Evolutionary conservation across 2,329 filamentous ascomycete species (phyloP).

Genomic region (Trichoderma breve): DNA sequence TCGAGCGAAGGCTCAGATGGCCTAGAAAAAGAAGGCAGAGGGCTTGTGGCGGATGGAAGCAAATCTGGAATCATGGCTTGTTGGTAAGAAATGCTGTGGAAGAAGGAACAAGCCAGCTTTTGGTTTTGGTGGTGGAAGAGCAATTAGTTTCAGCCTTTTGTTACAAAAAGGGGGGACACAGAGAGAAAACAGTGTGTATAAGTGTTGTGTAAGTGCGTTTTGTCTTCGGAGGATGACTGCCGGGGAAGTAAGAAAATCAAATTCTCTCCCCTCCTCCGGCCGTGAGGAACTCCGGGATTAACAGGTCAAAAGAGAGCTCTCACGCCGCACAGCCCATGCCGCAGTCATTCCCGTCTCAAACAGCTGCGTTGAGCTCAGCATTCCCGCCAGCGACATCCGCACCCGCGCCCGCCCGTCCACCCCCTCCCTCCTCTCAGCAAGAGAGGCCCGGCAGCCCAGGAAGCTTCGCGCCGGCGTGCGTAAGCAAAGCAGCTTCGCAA

Average conservation of each 20-base stretch:
- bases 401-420: slow-evolving; percentile 31
- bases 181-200: not conserved
- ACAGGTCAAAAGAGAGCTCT: slow-evolving; percentile 24
- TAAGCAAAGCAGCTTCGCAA: slow-evolving; percentile 43
- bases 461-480: slow-evolving; percentile 32
- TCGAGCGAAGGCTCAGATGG: slow-evolving; percentile 67
- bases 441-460: slow-evolving; percentile 44
- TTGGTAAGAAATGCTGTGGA: slow-evolving; percentile 58
- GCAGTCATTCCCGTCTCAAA: slow-evolving; percentile 39
- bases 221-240: not conserved
- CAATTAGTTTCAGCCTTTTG: not conserved
- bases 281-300: not conserved
- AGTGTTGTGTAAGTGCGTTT: not conserved
- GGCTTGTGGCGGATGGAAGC: slow-evolving; percentile 40
- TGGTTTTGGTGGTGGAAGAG: not conserved
- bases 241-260: not conserved
- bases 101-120: slow-evolving; percentile 61
- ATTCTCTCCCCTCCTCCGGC: not conserved
- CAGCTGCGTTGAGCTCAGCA: slow-evolving; percentile 57
- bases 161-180: not conserved
- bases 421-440: slow-evolving; percentile 41
- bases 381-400: slow-evolving; percentile 28
- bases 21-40: slow-evolving; percentile 51
- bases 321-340: slow-evolving; percentile 62
- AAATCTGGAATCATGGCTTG: slow-evolving; percentile 57